Evolutionary conservation across 2,329 filamentous ascomycete species (phyloP), one percentile per base, ranked within the genome.

Genomic region (Rhynchosporium agropyri): DNA sequence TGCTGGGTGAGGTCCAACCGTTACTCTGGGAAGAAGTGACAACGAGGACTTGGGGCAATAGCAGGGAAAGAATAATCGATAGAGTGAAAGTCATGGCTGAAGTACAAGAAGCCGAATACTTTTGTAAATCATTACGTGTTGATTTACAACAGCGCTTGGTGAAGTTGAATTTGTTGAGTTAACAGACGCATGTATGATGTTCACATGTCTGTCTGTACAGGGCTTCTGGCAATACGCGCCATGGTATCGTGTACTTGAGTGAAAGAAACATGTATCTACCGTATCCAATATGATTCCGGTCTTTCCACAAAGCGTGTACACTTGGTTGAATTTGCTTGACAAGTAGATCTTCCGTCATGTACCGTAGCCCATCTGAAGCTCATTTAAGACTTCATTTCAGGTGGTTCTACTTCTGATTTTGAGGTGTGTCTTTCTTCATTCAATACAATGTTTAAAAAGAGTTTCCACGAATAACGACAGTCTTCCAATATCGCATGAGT

Each of bases 191-290:
- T 54, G 51, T 3, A 20, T 20, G 20, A 53, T 53, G 36, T 54
- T 29, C 6, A 29, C 51, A 15, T 9, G 28, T 28, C 6, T 13
- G 31, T 20, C 10, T 53, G 9, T 40, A 28, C 50, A 54, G 36
- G 51, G 51, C 40, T 20, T 20, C 20, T 54, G 8, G 2, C 28
- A n/a, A 42, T 20, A 42, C 28, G 51, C 51, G 20, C 36, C 51
- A 28, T 29, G 36, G 51, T 28, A 7, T 54, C 40, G 51, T 54
- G 51, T 28, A 54, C 51, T 28, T 40, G 36, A 54, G 28, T 12
- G 13, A 40, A 54, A 54, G 26, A 40, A 54, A 54, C 33, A 54
- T 40, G 20, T 54, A 54, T 42, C 51, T 13, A 5, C 51, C 33
- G 40, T 42, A 33, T 54, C 28, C 4, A 15, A 13, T 29, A 28